phyloP scores from a whole-genome alignment of 2,329 filamentous ascomycete genomes.

The Claviceps sp. region DNA sequence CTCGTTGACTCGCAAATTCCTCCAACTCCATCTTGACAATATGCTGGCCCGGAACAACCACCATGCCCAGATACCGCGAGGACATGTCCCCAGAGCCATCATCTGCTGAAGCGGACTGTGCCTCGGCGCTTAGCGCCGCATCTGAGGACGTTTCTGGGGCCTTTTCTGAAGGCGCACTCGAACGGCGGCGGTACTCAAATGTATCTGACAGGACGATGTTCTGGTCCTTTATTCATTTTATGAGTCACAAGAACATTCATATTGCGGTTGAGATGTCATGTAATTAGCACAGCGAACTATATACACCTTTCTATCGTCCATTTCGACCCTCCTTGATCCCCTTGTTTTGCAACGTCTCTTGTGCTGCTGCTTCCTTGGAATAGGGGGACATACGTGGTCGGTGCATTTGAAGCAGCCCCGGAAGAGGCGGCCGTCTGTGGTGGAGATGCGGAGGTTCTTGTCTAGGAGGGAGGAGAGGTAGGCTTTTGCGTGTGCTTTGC shows the following conservation, averaged over 20 bases:
- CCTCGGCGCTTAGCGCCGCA: constrained; percentile 19
- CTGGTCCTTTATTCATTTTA: constrained; percentile 45
- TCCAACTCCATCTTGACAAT: constrained; percentile 84
- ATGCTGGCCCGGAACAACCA: constrained; percentile 78
- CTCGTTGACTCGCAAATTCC: constrained; percentile 46
- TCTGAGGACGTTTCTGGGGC: too few species aligned
- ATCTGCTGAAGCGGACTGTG: constrained; percentile 19
- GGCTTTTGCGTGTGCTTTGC: constrained; percentile 36
- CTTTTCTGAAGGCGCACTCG: constrained; percentile 13
- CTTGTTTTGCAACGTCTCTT: background rate
- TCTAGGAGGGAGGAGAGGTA: constrained; percentile 58
- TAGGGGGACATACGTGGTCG: constrained; percentile 56
- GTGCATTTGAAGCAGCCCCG: constrained; percentile 89
- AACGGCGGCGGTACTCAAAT: constrained; percentile 78
- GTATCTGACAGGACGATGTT: constrained; percentile 80
- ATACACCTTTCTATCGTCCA: background rate
- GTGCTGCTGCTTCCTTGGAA: background rate
- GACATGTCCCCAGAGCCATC: constrained; percentile 44
- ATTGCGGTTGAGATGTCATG: too few species aligned
- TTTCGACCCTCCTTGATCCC: background rate
- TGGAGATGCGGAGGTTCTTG: constrained; percentile 66
- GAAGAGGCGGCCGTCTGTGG: constrained; percentile 77
- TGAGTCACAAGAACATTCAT: too few species aligned
- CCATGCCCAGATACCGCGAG: constrained; percentile 73
- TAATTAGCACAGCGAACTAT: too few species aligned